Evolutionary conservation across 495 filamentous ascomycete species (phyloP).

Genomic region (Penicillium robsamsonii): DNA sequence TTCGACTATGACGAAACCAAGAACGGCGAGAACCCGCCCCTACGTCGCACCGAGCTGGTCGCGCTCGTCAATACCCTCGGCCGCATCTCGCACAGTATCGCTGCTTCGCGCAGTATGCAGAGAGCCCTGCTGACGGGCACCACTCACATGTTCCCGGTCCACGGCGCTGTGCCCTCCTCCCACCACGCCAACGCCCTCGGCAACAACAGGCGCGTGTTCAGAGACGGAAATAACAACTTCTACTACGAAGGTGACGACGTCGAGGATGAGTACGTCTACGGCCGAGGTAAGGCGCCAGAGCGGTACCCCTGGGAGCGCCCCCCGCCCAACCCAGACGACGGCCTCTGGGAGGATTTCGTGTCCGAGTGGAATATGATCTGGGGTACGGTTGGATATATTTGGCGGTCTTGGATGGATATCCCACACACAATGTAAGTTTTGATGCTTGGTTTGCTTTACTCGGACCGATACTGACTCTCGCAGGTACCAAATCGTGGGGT

Average conservation of each 20-base stretch:
- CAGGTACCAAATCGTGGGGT: conserved; percentile 59
- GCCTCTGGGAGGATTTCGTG: conserved; percentile 56
- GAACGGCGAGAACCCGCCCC: conserved; percentile 65
- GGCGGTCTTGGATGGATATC: conserved; percentile 66
- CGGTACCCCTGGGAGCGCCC: conserved; percentile 41
- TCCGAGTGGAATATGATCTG: conserved; percentile 62
- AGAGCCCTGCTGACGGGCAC: conserved; percentile 48
- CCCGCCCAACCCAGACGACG: conserved; percentile 32
- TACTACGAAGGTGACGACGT: conserved; percentile 43
- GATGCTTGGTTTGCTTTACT: neutral
- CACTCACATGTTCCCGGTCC: conserved; percentile 36
- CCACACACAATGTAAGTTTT: conserved; percentile 69
- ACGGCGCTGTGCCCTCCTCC: conserved; percentile 23
- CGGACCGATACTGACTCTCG: conserved; percentile 2
- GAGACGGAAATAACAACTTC: conserved; percentile 39
- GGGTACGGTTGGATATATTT: conserved; percentile 59
- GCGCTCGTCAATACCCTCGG: conserved; percentile 92
- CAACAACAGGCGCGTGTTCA: conserved; percentile 24
- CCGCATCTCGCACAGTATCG: conserved; percentile 74
- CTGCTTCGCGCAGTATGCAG: conserved; percentile 72
- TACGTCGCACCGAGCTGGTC: conserved; percentile 88
- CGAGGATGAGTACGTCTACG: conserved; percentile 38
- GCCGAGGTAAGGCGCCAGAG: conserved; percentile 22
- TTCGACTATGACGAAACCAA: conserved; percentile 91
- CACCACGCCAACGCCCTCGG: conserved; percentile 17